Evolutionary conservation across 805 yeast genomes (phyloP), one percentile per base, ranked within the genome.

Genomic region (Nadsonia fulvescens): DNA sequence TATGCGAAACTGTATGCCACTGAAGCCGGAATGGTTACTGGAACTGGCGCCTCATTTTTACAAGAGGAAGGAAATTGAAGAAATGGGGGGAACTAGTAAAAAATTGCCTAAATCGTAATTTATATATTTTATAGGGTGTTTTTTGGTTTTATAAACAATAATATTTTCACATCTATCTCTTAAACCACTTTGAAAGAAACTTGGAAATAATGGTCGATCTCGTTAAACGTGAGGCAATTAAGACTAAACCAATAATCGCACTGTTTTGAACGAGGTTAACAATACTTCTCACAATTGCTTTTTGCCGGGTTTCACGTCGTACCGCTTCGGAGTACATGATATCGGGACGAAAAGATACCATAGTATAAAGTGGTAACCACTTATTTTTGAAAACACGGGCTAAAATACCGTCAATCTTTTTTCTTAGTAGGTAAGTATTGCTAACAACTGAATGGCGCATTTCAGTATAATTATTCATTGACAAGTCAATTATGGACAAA

Each of bases 341-440:
- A 43, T 83, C 93, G 5, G 72, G 67, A 34, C 93, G 58, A 53
- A 83, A 83, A 1, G 93, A 74, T 3, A 83, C 78, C 95, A 83
- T 82, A 6, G 93, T 71, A 48, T 83, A 83, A 39, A 83, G 54
- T 1, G 94, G 93, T 16, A 81, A 51, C 92, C 93, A 78, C 18
- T 45, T 49, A 11, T 67, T 71, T 31, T 70, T 70, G 14, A 70
- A 48, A 7, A 59, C 34, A 25, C 59, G 61, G 6, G 81, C 73
- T 29, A 83, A 50, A 4, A 66, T 33, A 25, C 64, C 63, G 44
- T 83, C 95, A 7, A 79, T 44, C 24, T 57, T 54, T 44, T 81
- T 82, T 25, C 86, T 58, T 30, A 75, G 35, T 28, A 71, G 47
- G 41, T 71, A 83, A 27, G 61, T 32, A 15, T 55, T 49, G 8